phyloP scores from a whole-genome alignment of 106 monocot genomes.

The Dendrobium nobile region DNA sequence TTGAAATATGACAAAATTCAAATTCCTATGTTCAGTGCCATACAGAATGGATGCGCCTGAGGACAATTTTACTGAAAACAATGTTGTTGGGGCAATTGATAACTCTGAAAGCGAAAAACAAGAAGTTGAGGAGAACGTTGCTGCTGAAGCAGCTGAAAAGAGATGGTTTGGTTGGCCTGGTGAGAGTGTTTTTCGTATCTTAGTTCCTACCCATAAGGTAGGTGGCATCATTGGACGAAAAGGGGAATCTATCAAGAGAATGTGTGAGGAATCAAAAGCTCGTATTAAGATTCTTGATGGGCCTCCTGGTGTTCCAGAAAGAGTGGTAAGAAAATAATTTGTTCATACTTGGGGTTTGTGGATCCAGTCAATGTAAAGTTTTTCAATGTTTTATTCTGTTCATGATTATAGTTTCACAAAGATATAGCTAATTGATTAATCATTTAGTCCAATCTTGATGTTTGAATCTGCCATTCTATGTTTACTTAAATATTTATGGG shows the following conservation, averaged over 20 bases:
- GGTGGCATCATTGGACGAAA: slow-evolving; percentile 88
- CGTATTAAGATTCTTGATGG: slow-evolving; percentile 93
- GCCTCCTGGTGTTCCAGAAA: slow-evolving; percentile 70
- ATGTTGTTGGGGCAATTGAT: slow-evolving; percentile 11
- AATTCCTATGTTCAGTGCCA: not conserved
- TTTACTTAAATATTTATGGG: not conserved
- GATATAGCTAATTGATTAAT: not conserved
- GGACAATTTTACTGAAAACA: slow-evolving; percentile 21
- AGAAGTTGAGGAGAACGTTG: not conserved
- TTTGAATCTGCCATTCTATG: not conserved
- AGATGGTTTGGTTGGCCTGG: slow-evolving; percentile 98
- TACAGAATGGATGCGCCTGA: slow-evolving; percentile 21
- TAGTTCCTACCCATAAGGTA: slow-evolving; percentile 78
- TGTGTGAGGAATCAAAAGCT: slow-evolving; percentile 85
- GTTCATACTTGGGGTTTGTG: not conserved
- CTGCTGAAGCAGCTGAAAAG: slow-evolving; percentile 31
- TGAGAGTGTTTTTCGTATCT: slow-evolving; percentile 77
- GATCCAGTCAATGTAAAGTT: not conserved
- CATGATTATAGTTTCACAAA: not conserved
- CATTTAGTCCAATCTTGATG: not conserved
- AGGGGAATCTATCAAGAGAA: slow-evolving; percentile 84
- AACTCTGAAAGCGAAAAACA: slow-evolving; percentile 3
- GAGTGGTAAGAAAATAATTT: slow-evolving; percentile 56
- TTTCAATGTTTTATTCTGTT: not conserved
- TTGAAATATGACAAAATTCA: not conserved